Evolutionary conservation across 164 flowering plant genomes (phyloP).

Genomic region (Vitis cinerea): DNA sequence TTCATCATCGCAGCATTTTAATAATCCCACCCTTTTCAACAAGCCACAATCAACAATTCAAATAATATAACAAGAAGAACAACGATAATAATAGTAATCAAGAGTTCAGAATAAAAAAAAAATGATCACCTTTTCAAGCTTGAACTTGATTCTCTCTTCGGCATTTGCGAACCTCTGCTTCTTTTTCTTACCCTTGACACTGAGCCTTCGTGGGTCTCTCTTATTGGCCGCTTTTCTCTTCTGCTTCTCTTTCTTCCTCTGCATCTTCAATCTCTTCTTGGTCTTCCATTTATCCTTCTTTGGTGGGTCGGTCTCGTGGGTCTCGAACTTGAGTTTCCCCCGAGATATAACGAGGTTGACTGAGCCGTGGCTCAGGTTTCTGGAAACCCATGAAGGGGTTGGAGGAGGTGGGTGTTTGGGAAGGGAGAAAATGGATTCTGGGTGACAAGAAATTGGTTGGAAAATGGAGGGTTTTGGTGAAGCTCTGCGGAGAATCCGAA

Average conservation of each 20-base stretch:
- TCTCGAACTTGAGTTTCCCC: constrained; percentile 81
- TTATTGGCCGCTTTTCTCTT: constrained; percentile 73
- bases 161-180: constrained; percentile 64
- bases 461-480: constrained; percentile 24
- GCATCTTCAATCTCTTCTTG: constrained; percentile 74
- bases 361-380: constrained; percentile 44
- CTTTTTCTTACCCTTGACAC: constrained; percentile 57
- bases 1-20: too few species aligned
- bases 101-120: neutral
- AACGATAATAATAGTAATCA: neutral
- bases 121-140: constrained; percentile 66
- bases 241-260: constrained; percentile 68
- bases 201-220: constrained; percentile 70
- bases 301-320: constrained; percentile 65
- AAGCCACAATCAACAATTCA: too few species aligned
- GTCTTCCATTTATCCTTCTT: constrained; percentile 72
- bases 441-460: constrained; percentile 11
- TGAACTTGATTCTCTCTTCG: constrained; percentile 68
- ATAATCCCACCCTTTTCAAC: too few species aligned
- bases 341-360: constrained; percentile 65
- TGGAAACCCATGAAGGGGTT: constrained; percentile 36
- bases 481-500: constrained; percentile 25
- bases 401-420: neutral
- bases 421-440: constrained; percentile 3
- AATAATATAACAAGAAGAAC: too few species aligned